Evolutionary conservation across 441 rosid genomes (phyloP), one percentile per base, ranked within the genome.

Genomic region (Dalechampia spathulata): DNA sequence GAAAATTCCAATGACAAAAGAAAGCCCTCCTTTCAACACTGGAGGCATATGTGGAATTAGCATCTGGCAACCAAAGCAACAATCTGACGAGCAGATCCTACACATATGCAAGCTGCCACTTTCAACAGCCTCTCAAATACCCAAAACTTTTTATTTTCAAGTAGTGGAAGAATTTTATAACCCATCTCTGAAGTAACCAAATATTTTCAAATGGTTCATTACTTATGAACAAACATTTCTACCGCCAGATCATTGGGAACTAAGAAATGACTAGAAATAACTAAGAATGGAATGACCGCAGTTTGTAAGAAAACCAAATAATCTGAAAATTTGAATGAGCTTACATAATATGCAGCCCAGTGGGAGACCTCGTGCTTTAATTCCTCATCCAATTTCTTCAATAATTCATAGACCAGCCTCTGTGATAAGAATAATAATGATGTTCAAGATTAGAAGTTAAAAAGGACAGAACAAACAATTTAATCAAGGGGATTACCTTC

Each of bases 341-440:
- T 77, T 71, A 93, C 97, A 77, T 93, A 83, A 76, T 87, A 87
- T 49, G 96, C 89, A 26, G 96, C 99, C 97, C 96, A 93, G 60
- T 82, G 97, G 70, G 96, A 78, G 57, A 82, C 75, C 78, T 93
- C 96, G 60, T 85, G 99, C 81, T 93, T 93, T 37, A 89, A 72
- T 62, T 93, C 95, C 14, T 86, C 83, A 76, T 92, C 99, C 51
- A 89, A 72, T 75, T 80, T 86, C 83, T 75, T 85, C 72, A 89
- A 64, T 62, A 93, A 70, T 67, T 93, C 97, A 64, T 75, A 73
- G 47, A 85, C 85, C 60, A 89, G 78, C 62, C 74, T 83, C 97
- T 93, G 88, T 42, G 54, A 40, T 23, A 58, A 51, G 9, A 65
- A 59, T 5, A 41, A 34, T 26, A 57, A 21, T 44, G 42, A 20